phyloP scores from a whole-genome alignment of 805 yeast genomes.

The Sporopachydermia lactativora region DNA sequence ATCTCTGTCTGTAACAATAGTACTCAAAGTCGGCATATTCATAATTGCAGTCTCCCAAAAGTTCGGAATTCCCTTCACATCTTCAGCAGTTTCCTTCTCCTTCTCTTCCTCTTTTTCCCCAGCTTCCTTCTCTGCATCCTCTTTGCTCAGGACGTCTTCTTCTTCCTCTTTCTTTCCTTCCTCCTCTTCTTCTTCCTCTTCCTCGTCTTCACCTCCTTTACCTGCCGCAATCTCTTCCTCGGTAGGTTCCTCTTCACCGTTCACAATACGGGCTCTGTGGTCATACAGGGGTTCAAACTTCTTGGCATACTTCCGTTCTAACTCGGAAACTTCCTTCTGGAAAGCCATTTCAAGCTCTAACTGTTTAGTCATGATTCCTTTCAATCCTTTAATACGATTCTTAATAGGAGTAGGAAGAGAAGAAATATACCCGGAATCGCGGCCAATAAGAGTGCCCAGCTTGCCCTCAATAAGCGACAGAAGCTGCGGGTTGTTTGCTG shows the following conservation, averaged over 20 bases:
- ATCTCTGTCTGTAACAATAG: slow-evolving; percentile 82
- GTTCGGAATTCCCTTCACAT: slow-evolving; percentile 68
- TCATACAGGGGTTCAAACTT: slow-evolving; percentile 66
- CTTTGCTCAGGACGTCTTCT: slow-evolving; percentile 28
- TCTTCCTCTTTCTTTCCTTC: slow-evolving; percentile 28
- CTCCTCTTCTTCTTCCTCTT: slow-evolving; percentile 29
- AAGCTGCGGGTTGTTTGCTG: slow-evolving; percentile 70
- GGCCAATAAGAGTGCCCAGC: slow-evolving; percentile 71
- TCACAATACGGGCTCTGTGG: slow-evolving; percentile 56
- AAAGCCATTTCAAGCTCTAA: slow-evolving; percentile 80
- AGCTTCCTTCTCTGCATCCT: slow-evolving; percentile 20
- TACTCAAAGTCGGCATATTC: slow-evolving; percentile 68
- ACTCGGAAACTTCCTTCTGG: slow-evolving; percentile 73
- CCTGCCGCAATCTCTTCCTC: slow-evolving; percentile 70
- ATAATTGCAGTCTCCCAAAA: slow-evolving; percentile 96
- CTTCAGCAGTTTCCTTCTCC: slow-evolving; percentile 19
- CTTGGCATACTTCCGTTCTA: slow-evolving; percentile 66
- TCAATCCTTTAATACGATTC: slow-evolving; percentile 68
- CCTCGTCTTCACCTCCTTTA: slow-evolving; percentile 47
- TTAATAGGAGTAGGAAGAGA: slow-evolving; percentile 59
- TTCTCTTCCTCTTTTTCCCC: slow-evolving; percentile 17
- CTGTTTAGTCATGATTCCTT: slow-evolving; percentile 66
- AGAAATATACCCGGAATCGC: slow-evolving; percentile 75
- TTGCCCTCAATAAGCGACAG: slow-evolving; percentile 83
- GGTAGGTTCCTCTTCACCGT: slow-evolving; percentile 66